phyloP scores from a whole-genome alignment of 1,284 basidiomycete species.

The Leccinum fallax region DNA sequence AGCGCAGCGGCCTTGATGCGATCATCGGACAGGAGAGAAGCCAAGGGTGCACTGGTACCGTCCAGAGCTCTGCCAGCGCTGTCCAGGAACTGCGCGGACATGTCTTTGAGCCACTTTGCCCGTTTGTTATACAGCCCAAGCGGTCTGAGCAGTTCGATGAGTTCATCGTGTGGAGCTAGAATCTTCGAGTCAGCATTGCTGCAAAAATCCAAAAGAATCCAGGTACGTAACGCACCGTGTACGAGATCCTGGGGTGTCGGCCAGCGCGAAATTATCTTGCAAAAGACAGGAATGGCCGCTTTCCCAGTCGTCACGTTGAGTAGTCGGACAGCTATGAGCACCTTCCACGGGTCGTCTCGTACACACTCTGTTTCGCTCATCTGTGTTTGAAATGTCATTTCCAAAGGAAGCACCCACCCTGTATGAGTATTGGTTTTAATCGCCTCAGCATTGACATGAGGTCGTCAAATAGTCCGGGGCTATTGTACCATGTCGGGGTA shows the following conservation, averaged over 20 bases:
- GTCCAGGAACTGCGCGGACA: constrained; percentile 48
- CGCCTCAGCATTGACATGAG: constrained; percentile 31
- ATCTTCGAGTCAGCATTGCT: not conserved
- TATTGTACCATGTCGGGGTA: not conserved
- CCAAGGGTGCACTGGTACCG: not conserved
- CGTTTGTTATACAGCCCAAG: constrained; percentile 59
- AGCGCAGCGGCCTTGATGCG: constrained; percentile 39
- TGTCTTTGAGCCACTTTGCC: constrained; percentile 48
- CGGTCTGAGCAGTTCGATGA: constrained; percentile 46
- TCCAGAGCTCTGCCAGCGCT: constrained; percentile 39
- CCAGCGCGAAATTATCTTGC: constrained; percentile 53
- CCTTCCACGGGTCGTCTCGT: constrained; percentile 33
- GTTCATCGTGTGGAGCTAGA: constrained; percentile 35
- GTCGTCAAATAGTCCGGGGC: constrained; percentile 20
- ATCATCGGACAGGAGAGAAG: not conserved
- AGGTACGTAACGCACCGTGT: constrained; percentile 41
- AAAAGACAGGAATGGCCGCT: constrained; percentile 44
- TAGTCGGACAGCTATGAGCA: constrained; percentile 34
- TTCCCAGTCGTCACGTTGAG: constrained; percentile 37
- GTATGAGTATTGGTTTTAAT: constrained; percentile 34
- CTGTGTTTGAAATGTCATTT: not conserved
- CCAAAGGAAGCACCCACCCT: constrained; percentile 25
- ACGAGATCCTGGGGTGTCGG: constrained; percentile 52
- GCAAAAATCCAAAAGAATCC: not conserved
- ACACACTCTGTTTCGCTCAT: constrained; percentile 24